Conservation (phyloP, 345 rosid species). For the Hibiscus syriacus region DNA sequence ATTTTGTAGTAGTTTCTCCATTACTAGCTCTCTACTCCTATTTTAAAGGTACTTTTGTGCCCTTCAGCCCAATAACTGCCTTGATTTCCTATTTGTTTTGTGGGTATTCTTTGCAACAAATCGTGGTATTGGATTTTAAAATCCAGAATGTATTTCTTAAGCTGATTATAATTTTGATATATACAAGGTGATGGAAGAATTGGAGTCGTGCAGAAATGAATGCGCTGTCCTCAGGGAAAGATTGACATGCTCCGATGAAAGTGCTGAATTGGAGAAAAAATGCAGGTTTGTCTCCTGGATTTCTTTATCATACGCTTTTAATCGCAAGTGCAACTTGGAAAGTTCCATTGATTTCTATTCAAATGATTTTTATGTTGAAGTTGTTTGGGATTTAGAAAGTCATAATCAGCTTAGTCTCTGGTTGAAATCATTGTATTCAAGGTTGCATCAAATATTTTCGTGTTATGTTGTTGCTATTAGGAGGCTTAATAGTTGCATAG, state of each 20-base stretch:
- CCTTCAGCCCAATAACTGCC: neutral
- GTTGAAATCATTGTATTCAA: neutral
- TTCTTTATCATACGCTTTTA: neutral
- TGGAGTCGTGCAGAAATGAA: conserved; percentile 50
- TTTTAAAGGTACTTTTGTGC: neutral
- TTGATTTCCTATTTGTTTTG: neutral
- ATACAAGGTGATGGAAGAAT: conserved; percentile 47
- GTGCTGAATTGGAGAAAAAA: conserved; percentile 33
- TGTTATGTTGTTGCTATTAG: too few relatives aligned
- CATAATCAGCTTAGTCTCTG: neutral
- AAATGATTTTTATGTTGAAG: neutral
- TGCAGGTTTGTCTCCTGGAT: conserved; percentile 60
- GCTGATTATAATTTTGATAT: conserved; percentile 2
- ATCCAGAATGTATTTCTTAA: neutral
- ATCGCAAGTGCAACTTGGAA: neutral
- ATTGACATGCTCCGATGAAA: conserved; percentile 36
- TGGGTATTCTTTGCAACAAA: neutral
- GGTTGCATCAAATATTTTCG: neutral
- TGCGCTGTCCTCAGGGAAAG: conserved; percentile 40
- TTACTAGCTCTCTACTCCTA: neutral
- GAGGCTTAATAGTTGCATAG: too few relatives aligned
- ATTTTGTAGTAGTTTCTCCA: neutral
- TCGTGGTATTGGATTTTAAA: neutral
- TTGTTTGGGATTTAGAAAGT: neutral
- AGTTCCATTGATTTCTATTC: neutral